Conservation (phyloP, 805 yeast genomes). For the Metschnikowia bowlesiae region DNA sequence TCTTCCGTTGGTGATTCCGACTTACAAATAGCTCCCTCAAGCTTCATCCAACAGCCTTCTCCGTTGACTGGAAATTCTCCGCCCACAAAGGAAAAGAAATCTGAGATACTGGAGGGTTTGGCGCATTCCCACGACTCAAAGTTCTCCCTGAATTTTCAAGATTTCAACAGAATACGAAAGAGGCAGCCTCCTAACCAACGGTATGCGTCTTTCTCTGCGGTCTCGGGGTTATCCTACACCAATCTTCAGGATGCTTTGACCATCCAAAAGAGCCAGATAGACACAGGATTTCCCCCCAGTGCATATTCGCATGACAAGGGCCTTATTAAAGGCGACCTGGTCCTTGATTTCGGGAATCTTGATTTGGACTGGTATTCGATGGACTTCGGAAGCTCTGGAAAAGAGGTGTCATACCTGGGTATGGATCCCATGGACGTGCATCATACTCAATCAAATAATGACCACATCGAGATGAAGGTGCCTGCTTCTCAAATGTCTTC, state of each 20-base stretch:
- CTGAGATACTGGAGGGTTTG: background rate
- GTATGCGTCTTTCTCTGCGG: conserved; percentile 63
- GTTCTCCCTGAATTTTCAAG: conserved; percentile 9
- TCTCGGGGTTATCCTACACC: conserved; percentile 56
- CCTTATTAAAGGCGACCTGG: conserved; percentile 17
- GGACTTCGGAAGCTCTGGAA: conserved; percentile 4
- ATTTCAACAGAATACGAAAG: conserved; percentile 4
- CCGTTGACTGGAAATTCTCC: conserved; percentile 21
- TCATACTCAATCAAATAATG: background rate
- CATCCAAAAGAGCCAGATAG: conserved; percentile 32
- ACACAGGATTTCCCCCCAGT: conserved; percentile 25
- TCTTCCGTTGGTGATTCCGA: conserved; percentile 9
- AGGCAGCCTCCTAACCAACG: conserved; percentile 21
- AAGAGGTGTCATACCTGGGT: background rate
- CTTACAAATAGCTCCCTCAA: conserved; percentile 7
- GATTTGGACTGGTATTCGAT: conserved; percentile 23
- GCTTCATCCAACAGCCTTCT: conserved; percentile 22
- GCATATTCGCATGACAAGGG: conserved; percentile 27
- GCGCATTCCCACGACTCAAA: conserved; percentile 9
- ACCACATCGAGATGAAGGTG: background rate
- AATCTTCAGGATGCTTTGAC: conserved; percentile 42
- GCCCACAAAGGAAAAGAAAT: conserved; percentile 11
- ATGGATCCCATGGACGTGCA: background rate
- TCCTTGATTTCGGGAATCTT: conserved; percentile 20
- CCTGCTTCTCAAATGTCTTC: conserved; percentile 12